phyloP scores from a whole-genome alignment of 2,329 filamentous ascomycete species.

The Westerdykella aurantiaca region DNA sequence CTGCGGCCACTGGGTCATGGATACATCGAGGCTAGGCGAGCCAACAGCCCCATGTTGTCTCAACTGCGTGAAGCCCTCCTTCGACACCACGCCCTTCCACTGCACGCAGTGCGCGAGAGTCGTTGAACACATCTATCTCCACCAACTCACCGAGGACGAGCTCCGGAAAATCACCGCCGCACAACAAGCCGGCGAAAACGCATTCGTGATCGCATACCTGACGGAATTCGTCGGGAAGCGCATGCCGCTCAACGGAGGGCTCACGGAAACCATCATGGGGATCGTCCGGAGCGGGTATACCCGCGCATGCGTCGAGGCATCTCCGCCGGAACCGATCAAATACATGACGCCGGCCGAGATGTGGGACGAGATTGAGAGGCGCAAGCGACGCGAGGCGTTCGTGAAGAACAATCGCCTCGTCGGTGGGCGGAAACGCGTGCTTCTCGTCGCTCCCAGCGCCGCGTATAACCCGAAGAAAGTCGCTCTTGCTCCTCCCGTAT shows the following conservation, averaged over 20 bases:
- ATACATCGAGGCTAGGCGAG: not conserved
- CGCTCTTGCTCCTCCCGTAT: too few species aligned
- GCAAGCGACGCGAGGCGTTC: not conserved
- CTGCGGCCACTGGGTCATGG: constrained; percentile 11
- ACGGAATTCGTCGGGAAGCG: constrained; percentile 4
- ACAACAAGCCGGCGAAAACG: not conserved
- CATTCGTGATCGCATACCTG: not conserved
- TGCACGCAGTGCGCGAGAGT: constrained; percentile 7
- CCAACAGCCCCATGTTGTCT: constrained; percentile 5
- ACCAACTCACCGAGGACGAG: constrained; percentile 1
- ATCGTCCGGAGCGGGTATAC: constrained; percentile 1
- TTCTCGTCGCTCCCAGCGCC: too few species aligned
- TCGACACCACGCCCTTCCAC: constrained; percentile 2
- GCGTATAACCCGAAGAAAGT: too few species aligned
- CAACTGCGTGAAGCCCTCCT: constrained; percentile 6
- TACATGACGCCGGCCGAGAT: not conserved
- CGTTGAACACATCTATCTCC: constrained; percentile 2
- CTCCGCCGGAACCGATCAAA: not conserved
- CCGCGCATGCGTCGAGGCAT: constrained; percentile 1
- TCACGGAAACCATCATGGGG: constrained; percentile 5
- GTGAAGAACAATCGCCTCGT: not conserved
- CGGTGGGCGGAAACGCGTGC: too few species aligned
- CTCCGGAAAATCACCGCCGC: not conserved
- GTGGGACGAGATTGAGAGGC: not conserved
- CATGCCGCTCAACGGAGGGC: constrained; percentile 1